phyloP scores from a whole-genome alignment of 345 rosid genomes.

The Euphorbia lathyris region DNA sequence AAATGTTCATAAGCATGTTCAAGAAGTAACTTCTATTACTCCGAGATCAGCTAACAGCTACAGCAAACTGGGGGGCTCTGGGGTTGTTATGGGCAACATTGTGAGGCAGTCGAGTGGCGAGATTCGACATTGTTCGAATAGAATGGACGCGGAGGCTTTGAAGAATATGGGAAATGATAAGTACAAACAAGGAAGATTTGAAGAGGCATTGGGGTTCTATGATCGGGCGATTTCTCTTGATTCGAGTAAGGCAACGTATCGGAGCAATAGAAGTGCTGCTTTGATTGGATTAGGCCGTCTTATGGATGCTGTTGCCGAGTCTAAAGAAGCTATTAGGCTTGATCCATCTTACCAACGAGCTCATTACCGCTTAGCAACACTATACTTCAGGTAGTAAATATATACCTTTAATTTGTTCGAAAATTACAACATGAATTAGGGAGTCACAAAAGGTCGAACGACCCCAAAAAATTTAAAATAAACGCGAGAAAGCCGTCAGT shows the following conservation, averaged over 20 bases:
- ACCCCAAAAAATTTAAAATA: no score
- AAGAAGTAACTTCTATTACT: conserved; percentile 15
- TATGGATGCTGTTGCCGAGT: conserved; percentile 64
- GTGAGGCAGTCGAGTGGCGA: conserved; percentile 46
- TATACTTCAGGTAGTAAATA: conserved; percentile 47
- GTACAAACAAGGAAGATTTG: conserved; percentile 64
- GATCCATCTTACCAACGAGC: conserved; percentile 66
- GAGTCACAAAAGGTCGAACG: no score
- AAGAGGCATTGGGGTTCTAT: conserved; percentile 70
- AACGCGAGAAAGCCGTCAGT: no score
- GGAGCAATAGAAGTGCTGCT: conserved; percentile 83
- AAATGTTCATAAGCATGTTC: conserved; percentile 17
- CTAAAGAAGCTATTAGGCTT: conserved; percentile 66
- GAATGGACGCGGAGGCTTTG: conserved; percentile 55
- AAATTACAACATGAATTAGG: no score
- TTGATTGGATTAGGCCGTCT: conserved; percentile 75
- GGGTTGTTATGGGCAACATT: conserved; percentile 68
- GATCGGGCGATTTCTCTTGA: conserved; percentile 69
- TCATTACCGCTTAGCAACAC: conserved; percentile 62
- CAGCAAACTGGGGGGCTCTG: conserved; percentile 28
- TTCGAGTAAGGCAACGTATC: conserved; percentile 61
- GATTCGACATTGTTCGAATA: conserved; percentile 22
- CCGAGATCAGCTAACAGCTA: conserved; percentile 28
- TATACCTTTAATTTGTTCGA: background rate
- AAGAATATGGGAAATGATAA: conserved; percentile 75